Evolutionary conservation across 768 basidiomycete genomes (phyloP).

Genomic region (Arthromyces matolae): DNA sequence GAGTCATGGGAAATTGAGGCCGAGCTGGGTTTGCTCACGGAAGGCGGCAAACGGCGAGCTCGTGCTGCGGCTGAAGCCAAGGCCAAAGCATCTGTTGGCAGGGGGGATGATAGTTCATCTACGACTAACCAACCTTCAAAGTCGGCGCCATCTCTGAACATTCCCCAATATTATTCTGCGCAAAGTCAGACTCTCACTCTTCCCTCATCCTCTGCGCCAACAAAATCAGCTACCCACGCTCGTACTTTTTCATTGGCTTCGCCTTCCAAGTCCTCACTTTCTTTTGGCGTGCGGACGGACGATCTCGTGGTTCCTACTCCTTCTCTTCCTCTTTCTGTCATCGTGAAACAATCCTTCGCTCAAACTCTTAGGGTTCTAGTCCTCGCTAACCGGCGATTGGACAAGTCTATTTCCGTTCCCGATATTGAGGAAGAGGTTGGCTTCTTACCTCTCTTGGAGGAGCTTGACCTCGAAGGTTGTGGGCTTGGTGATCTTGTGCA

Average conservation of each 20-base stretch:
- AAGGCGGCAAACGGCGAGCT: constrained; percentile 66
- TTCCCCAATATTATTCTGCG: constrained; percentile 57
- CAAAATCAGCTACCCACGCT: constrained; percentile 47
- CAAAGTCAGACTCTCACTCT: constrained; percentile 58
- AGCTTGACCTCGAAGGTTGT: constrained; percentile 72
- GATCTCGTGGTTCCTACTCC: constrained; percentile 62
- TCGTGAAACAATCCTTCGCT: constrained; percentile 58
- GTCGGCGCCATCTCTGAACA: constrained; percentile 39
- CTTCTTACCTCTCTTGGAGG: constrained; percentile 66
- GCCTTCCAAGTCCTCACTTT: constrained; percentile 23
- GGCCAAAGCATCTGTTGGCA: constrained; percentile 13
- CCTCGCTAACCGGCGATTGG: constrained; percentile 63
- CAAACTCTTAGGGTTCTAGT: constrained; percentile 53
- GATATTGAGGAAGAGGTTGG: constrained; percentile 26
- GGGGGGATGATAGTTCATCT: constrained; percentile 25
- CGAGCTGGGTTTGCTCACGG: constrained; percentile 70
- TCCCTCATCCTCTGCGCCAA: constrained; percentile 55
- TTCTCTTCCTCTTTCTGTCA: constrained; percentile 62
- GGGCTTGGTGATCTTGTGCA: constrained; percentile 58
- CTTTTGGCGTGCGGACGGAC: constrained; percentile 18
- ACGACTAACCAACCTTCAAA: constrained; percentile 17
- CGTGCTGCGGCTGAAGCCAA: constrained; percentile 46
- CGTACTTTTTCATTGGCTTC: constrained; percentile 59
- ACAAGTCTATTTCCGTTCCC: constrained; percentile 61
- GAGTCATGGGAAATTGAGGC: constrained; percentile 82